Percentiles rank a stretch among this genome's conserved stretches.
Evolutionary conservation across 1,284 basidiomycete species (phyloP).

Genomic region (Cryptococcus sp.): DNA sequence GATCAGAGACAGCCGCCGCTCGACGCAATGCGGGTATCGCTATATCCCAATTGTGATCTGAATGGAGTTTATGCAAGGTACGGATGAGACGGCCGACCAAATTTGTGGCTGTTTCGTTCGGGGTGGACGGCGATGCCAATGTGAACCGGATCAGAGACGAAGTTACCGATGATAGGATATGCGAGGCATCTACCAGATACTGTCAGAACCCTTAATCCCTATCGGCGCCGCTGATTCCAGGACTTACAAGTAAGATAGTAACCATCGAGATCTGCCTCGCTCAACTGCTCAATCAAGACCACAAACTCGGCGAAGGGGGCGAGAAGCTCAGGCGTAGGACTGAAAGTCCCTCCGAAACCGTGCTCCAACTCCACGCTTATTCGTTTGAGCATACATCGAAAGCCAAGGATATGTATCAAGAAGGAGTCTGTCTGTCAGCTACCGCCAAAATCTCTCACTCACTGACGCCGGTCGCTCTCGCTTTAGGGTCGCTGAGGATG

Average conservation of each 20-base stretch:
- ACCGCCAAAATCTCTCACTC: constrained; percentile 4
- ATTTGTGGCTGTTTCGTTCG: constrained; percentile 8
- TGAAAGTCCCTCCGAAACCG: constrained; percentile 29
- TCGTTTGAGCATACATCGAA: constrained; percentile 35
- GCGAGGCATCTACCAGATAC: constrained; percentile 19
- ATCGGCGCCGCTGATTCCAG: too few relatives aligned
- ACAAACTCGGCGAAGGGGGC: constrained; percentile 29
- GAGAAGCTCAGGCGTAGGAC: constrained; percentile 17
- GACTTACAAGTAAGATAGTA: constrained; percentile 29
- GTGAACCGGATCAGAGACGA: constrained; percentile 34
- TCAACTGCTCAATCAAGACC: constrained; percentile 18
- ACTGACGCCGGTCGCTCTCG: constrained; percentile 26
- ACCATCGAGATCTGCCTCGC: constrained; percentile 21
- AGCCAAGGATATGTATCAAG: constrained; percentile 28
- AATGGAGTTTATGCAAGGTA: constrained; percentile 13
- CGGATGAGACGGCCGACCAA: constrained; percentile 16
- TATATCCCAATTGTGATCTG: constrained; percentile 19
- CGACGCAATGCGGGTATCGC: constrained; percentile 21
- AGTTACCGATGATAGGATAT: constrained; percentile 31
- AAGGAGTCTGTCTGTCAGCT: constrained; percentile 21
- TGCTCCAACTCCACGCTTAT: constrained; percentile 34
- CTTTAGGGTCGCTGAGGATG: background rate
- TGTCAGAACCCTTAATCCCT: background rate
- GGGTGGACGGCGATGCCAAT: constrained; percentile 21
- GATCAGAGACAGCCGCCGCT: constrained; percentile 15